phyloP scores from a whole-genome alignment of 2,329 filamentous ascomycete genomes.

The Elsinoe fawcettii region DNA sequence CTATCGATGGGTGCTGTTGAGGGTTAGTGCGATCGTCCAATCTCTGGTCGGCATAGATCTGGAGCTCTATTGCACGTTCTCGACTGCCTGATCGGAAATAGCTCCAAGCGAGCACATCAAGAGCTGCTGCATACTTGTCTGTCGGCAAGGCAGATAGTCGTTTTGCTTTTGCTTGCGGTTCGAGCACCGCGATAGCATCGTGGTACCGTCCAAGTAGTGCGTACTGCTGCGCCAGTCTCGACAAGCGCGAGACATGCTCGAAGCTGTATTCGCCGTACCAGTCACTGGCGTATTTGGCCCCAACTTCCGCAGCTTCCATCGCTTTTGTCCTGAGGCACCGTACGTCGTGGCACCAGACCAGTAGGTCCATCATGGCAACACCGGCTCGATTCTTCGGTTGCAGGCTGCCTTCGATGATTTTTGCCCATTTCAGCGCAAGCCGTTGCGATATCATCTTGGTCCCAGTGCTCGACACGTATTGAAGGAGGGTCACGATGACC shows the following conservation, averaged over 20 bases:
- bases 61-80: neutral
- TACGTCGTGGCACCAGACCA: neutral
- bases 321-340: neutral
- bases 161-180: neutral
- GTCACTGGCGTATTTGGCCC: neutral
- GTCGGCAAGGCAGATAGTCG: neutral
- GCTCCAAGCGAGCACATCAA: neutral
- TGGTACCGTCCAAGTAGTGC: neutral
- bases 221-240: neutral
- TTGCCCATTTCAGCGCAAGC: neutral
- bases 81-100: neutral
- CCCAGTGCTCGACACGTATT: neutral
- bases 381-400: neutral
- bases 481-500: neutral
- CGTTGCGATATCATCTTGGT: neutral
- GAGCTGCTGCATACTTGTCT: neutral
- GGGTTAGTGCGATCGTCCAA: neutral
- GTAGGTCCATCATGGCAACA: neutral
- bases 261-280: neutral
- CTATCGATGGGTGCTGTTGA: neutral
- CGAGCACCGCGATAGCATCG: neutral
- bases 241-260: neutral
- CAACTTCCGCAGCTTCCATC: neutral
- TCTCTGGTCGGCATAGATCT: neutral
- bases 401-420: neutral